phyloP scores from a whole-genome alignment of 805 yeast genomes.

The Suhomyces vadensis region DNA sequence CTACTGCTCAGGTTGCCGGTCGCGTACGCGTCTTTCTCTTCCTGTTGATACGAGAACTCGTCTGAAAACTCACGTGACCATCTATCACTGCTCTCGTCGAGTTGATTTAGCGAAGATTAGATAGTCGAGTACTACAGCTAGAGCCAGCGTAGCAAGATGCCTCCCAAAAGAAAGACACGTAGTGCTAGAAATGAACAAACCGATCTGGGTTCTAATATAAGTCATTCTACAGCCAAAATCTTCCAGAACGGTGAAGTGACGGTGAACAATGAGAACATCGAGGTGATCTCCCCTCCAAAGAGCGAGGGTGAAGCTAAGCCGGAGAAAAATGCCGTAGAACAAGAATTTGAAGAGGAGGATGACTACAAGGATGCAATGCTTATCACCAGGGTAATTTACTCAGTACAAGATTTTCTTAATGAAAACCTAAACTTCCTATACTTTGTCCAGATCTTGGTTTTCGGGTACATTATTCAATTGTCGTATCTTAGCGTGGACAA shows the following conservation, averaged over 20 bases:
- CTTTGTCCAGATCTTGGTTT: slow-evolving; percentile 33
- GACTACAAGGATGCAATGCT: slow-evolving; percentile 12
- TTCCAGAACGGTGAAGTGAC: slow-evolving; percentile 6
- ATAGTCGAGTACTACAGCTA: not conserved
- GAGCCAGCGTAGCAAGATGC: not conserved
- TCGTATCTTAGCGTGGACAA: slow-evolving; percentile 24
- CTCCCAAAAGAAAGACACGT: not conserved
- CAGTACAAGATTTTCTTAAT: slow-evolving; percentile 41
- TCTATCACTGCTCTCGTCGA: not conserved
- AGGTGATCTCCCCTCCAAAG: not conserved
- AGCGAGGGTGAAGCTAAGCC: not conserved
- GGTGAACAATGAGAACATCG: not conserved
- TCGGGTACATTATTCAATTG: slow-evolving; percentile 32
- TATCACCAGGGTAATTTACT: slow-evolving; percentile 20
- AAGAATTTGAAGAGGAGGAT: slow-evolving; percentile 5
- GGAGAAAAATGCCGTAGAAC: not conserved
- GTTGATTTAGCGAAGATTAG: not conserved
- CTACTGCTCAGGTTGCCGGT: not conserved
- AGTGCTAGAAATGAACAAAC: not conserved
- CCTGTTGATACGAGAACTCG: not conserved
- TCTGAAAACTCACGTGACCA: not conserved
- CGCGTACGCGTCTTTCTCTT: slow-evolving; percentile 3
- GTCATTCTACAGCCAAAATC: slow-evolving; percentile 11
- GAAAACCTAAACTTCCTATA: slow-evolving; percentile 30
- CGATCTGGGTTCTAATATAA: not conserved